A percentile compares a stretch with the other conserved stretches of the same genome.
phyloP scores from a whole-genome alignment of 345 rosid genomes.

The Eucalyptus curtisii region DNA sequence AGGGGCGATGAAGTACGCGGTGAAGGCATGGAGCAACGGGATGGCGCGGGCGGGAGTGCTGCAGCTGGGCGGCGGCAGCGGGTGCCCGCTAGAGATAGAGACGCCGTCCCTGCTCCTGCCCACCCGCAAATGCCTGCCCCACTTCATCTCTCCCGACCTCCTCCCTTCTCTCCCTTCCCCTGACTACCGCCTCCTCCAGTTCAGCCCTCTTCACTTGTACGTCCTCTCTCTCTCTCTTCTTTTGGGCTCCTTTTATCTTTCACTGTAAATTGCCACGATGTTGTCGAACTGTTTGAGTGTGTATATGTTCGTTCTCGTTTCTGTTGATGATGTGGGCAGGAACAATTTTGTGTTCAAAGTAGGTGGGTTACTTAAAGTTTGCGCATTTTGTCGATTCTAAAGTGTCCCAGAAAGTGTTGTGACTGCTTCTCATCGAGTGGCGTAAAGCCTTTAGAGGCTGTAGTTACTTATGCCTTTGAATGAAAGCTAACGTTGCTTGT shows the following conservation, averaged over 20 bases:
- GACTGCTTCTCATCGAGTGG: background rate
- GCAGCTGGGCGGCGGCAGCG: conserved; percentile 18
- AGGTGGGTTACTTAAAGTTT: background rate
- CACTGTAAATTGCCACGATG: background rate
- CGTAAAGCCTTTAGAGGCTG: background rate
- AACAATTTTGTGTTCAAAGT: background rate
- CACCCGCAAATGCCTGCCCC: conserved; percentile 62
- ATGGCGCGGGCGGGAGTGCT: conserved; percentile 37
- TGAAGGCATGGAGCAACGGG: conserved; percentile 37
- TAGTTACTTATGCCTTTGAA: background rate
- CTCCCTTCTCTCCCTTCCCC: conserved; percentile 56
- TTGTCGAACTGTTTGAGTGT: background rate
- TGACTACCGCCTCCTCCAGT: conserved; percentile 47
- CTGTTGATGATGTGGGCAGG: background rate
- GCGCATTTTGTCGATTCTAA: background rate
- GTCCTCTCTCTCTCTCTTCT: background rate
- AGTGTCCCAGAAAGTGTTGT: background rate
- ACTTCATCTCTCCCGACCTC: conserved; percentile 60
- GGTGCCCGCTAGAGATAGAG: conserved; percentile 14
- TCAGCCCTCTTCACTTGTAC: conserved; percentile 74
- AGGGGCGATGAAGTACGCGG: conserved; percentile 35
- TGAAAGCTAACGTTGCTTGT: background rate
- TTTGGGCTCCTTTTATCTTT: background rate
- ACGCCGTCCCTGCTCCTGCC: conserved; percentile 64
- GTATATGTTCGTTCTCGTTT: background rate